These are phyloP conservation scores for Coemansia aciculifera DNA, from an alignment of 192 early-diverging fungal genomes.

Conservation along the genomic window DNA sequence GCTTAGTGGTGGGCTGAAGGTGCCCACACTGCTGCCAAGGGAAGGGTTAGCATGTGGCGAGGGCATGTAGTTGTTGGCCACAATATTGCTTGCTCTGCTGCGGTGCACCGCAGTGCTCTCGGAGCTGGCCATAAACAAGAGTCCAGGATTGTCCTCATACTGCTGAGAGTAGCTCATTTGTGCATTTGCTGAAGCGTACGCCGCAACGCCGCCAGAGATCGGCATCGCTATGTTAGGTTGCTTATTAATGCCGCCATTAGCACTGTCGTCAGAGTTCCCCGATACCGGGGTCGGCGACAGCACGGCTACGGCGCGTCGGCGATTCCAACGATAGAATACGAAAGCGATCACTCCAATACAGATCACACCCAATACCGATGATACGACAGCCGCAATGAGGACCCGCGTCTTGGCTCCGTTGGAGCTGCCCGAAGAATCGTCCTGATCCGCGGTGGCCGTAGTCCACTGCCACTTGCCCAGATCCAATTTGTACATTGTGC, in stretches of 20 bases:
- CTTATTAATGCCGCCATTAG: slow-evolving; percentile 3
- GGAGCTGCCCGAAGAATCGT: slow-evolving; percentile 14
- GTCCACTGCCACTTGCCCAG: slow-evolving; percentile 63
- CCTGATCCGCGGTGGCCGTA: slow-evolving; percentile 34
- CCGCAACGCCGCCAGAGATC: neutral
- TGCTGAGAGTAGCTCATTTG: slow-evolving; percentile 13
- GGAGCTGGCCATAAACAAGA: slow-evolving; percentile 5
- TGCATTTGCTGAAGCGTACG: neutral
- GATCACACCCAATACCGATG: slow-evolving; percentile 47
- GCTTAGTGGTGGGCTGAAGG: slow-evolving; percentile 2
- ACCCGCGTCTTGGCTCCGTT: slow-evolving; percentile 36
- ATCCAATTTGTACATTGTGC: slow-evolving; percentile 67
- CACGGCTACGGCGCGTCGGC: slow-evolving; percentile 21
- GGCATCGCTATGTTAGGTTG: neutral
- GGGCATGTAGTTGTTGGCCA: slow-evolving; percentile 35
- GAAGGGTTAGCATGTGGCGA: slow-evolving; percentile 26
- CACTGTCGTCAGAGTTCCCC: neutral
- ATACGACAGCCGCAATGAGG: slow-evolving; percentile 54
- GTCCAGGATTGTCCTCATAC: slow-evolving; percentile 11
- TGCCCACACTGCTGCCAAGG: slow-evolving; percentile 22
- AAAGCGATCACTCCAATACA: slow-evolving; percentile 50
- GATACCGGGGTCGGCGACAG: neutral
- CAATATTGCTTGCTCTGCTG: slow-evolving; percentile 19
- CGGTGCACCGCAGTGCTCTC: slow-evolving; percentile 7
- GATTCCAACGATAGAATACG: slow-evolving; percentile 40